phyloP scores from a whole-genome alignment of 2,329 filamentous ascomycete species.

The Verticillium tricorpus region DNA sequence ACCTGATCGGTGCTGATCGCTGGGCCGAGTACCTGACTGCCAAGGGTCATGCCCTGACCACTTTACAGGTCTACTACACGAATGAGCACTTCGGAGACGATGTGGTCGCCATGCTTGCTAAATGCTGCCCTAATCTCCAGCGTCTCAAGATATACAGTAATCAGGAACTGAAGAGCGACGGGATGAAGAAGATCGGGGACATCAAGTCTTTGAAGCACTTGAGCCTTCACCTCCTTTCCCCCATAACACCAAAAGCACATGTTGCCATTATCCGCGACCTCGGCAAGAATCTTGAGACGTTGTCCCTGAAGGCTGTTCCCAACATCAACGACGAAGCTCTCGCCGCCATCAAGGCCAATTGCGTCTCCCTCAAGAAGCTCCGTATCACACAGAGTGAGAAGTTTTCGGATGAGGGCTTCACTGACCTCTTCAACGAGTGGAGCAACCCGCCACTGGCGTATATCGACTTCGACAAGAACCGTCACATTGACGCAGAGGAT shows the following conservation, averaged over 20 bases:
- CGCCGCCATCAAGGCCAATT: conserved; percentile 64
- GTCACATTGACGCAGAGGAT: conserved; percentile 67
- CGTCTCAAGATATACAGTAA: conserved; percentile 81
- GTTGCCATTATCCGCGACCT: conserved; percentile 56
- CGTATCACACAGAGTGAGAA: conserved; percentile 73
- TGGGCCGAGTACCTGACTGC: conserved; percentile 68
- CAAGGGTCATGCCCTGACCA: conserved; percentile 61
- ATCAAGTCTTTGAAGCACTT: conserved; percentile 67
- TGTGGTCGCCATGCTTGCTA: conserved; percentile 56
- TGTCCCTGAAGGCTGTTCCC: conserved; percentile 69
- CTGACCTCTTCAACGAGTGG: conserved; percentile 71
- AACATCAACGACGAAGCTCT: conserved; percentile 67
- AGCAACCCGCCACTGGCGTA: conserved; percentile 64
- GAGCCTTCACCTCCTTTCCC: conserved; percentile 61
- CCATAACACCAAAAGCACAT: conserved; percentile 53
- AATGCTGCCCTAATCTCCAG: conserved; percentile 61
- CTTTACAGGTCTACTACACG: conserved; percentile 76
- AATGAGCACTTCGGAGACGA: conserved; percentile 78
- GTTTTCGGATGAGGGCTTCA: conserved; percentile 72
- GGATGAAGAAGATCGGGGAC: conserved; percentile 59
- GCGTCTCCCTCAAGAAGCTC: conserved; percentile 66
- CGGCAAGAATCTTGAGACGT: conserved; percentile 65
- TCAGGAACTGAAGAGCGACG: conserved; percentile 63
- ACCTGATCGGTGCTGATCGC: conserved; percentile 70
- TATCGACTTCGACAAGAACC: conserved; percentile 72